Base-by-base conservation (phyloP, 495 filamentous ascomycete genomes). In the Pyrenula massariospora region DNA sequence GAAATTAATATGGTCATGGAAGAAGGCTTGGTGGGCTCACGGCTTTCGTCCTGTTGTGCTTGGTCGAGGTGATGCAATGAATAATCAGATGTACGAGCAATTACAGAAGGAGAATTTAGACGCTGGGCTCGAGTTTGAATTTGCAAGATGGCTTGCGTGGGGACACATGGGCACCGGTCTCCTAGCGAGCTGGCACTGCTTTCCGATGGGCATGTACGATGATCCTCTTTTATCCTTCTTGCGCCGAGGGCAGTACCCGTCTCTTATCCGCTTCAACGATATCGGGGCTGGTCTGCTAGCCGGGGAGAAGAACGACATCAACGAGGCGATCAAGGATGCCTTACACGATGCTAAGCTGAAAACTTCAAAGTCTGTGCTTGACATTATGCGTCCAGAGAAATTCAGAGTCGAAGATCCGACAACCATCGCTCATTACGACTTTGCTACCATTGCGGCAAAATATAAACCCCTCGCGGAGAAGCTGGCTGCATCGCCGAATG, bases 91-190 rank as follows among this genome's bases (percentile, higher is more conserved):
- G 10, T 95, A 92, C 64, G 77, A 87, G 63, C 72, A 77, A 53
- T 68, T 89, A 53, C 84, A 91, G 65, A 71, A 68, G 25, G 61
- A 84, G 54, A 67, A 81, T 48, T 62, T 83, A 24, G 66, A 72
- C 15, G 63, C 73, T 0, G 75, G 76, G 25, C 63, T 94, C 54
- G 84, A 88, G 65, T 75, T 72, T 19, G 90, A 95, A 54, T 61
- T 96, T 31, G 82, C 86, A 72, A 77, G 86, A 56, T 96, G 90
- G 91, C 70, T 95, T 56, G 93, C 93, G 2, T 98, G 91, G 91
- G 89, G 88, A 20, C 83, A 86, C 56, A 94, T 96, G 88, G 84
- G 87, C n/a, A 82, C 83, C 24, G 93, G 93, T 2, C 68, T 96
- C 19, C 77, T 98, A 10, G 81, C 85, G 21, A 84, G 93, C 65